Conservation (phyloP, 2,329 filamentous ascomycete species). For the Penicillium sp. region DNA sequence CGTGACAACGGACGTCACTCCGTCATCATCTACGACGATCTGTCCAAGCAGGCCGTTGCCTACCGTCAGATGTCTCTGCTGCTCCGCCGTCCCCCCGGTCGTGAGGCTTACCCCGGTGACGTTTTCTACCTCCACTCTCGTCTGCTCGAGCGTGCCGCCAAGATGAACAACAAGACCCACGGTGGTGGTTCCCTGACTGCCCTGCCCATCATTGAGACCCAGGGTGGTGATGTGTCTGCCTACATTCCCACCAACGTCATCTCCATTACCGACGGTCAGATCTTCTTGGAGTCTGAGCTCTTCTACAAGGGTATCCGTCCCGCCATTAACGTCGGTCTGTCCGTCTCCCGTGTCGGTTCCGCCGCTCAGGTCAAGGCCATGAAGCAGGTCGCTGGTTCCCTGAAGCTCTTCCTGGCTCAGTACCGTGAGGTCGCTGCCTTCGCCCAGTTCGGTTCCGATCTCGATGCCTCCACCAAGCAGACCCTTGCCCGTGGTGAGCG, state of each 20-base stretch:
- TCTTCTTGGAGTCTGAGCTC: constrained; percentile 98
- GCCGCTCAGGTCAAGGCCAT: constrained; percentile 99
- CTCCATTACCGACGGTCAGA: constrained; percentile 99
- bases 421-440: constrained; percentile 99
- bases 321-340: constrained; percentile 99
- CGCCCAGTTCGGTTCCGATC: constrained; percentile 99
- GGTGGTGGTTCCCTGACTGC: constrained; percentile 96
- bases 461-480: constrained; percentile 98
- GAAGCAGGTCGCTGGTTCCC: constrained; percentile 99
- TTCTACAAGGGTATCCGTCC: constrained; percentile 99
- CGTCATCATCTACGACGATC: constrained; percentile 89
- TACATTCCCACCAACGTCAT: constrained; percentile 99
- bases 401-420: constrained; percentile 99
- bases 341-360: constrained; percentile 99
- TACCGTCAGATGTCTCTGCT: constrained; percentile 99
- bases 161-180: constrained; percentile 96
- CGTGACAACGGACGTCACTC: constrained; percentile 85
- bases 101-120: constrained; percentile 99
- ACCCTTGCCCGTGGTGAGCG: constrained; percentile 97
- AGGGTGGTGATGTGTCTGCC: constrained; percentile 99
- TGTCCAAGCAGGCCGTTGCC: constrained; percentile 96
- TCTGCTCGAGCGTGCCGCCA: constrained; percentile 98
- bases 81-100: constrained; percentile 94
- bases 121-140: constrained; percentile 99
- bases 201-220: constrained; percentile 97